phyloP scores from a whole-genome alignment of 305 asterid species.

The Fraxinus xanthoxyloides region DNA sequence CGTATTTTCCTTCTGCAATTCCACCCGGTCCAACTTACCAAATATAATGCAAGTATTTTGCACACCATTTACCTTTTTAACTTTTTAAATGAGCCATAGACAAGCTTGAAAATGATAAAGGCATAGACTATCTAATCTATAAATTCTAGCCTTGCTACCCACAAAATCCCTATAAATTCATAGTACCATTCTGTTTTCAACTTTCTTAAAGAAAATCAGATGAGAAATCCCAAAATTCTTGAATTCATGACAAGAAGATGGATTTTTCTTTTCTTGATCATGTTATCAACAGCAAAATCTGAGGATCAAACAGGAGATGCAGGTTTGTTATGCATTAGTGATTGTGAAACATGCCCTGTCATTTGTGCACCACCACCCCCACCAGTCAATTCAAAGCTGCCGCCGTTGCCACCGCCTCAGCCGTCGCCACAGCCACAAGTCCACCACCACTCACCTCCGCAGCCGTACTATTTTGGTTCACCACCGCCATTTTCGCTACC shows the following conservation, averaged over 20 bases:
- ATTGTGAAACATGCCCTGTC: constrained; percentile 61
- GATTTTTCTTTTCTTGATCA: constrained; percentile 24
- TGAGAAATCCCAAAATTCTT: background rate
- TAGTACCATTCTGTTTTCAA: background rate
- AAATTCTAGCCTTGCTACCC: background rate
- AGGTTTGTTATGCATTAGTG: constrained; percentile 55
- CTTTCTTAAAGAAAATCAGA: background rate
- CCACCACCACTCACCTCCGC: background rate
- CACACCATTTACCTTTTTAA: background rate
- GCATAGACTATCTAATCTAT: background rate
- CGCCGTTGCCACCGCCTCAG: constrained; percentile 12
- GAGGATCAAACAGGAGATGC: constrained; percentile 23
- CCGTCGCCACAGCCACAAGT: background rate
- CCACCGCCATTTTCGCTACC: background rate
- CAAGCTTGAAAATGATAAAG: background rate
- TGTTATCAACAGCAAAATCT: constrained; percentile 28
- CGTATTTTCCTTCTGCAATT: background rate
- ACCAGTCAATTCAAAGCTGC: constrained; percentile 29
- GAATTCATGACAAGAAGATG: constrained; percentile 20
- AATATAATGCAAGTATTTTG: background rate
- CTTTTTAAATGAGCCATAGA: background rate
- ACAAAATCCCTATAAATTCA: background rate
- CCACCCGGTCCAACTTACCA: background rate
- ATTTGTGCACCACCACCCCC: constrained; percentile 59
- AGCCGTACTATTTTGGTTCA: background rate